phyloP scores from a whole-genome alignment of 2,329 filamentous ascomycete species.

The Drechslera avenae region DNA sequence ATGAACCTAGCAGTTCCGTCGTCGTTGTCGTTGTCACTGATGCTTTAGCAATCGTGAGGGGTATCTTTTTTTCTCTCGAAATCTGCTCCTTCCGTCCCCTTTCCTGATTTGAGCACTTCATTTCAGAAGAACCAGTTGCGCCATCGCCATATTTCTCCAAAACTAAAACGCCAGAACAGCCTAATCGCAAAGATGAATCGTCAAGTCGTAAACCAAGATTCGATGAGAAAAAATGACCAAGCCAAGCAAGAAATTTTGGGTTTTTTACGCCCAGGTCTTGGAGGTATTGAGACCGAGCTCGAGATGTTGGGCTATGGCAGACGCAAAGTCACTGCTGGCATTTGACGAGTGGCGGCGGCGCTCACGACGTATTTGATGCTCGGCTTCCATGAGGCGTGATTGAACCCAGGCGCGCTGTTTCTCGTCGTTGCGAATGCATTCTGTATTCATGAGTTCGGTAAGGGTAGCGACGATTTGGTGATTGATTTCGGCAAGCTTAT shows the following conservation, averaged over 20 bases:
- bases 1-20: no score
- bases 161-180: constrained; percentile 5
- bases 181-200: not conserved
- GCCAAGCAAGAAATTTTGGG: not conserved
- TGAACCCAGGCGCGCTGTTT: constrained; percentile 58
- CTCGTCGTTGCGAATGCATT: constrained; percentile 54
- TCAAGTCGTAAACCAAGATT: not conserved
- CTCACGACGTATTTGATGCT: constrained; percentile 55
- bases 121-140: constrained; percentile 31
- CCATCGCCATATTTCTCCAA: constrained; percentile 14
- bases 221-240: not conserved
- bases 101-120: constrained; percentile 42
- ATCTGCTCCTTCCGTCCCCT: not conserved
- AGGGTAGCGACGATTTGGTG: constrained; percentile 60
- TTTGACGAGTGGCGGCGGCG: constrained; percentile 47
- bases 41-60: not conserved
- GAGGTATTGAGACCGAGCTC: constrained; percentile 35
- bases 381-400: constrained; percentile 58
- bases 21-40: not conserved
- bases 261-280: constrained; percentile 35
- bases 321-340: constrained; percentile 42
- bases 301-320: constrained; percentile 44
- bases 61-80: not conserved
- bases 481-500: constrained; percentile 57
- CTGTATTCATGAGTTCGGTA: constrained; percentile 60